Evolutionary conservation across 495 filamentous ascomycete species (phyloP).

Genomic region (Talaromyces liani): DNA sequence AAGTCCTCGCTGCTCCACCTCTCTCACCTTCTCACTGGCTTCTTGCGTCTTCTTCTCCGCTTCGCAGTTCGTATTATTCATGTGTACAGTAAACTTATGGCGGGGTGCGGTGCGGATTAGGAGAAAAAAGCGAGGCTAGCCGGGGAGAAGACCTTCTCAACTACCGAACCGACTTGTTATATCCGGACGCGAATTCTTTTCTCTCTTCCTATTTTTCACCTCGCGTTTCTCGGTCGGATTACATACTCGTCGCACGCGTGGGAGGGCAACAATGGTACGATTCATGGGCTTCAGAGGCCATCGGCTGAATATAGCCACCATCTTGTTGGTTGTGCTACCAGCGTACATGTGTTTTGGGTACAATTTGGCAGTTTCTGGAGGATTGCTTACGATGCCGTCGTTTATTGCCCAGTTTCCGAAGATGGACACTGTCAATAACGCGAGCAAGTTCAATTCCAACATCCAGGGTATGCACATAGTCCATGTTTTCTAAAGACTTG

Average conservation of each 20-base stretch:
- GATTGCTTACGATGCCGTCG: constrained; percentile 28
- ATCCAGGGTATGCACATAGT: constrained; percentile 27
- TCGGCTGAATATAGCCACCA: constrained; percentile 25
- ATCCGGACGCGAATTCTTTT: not conserved
- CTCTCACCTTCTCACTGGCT: not conserved
- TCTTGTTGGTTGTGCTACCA: constrained; percentile 33
- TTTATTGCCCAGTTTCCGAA: constrained; percentile 42
- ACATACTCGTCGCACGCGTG: not conserved
- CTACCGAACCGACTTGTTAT: not conserved
- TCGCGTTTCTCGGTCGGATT: not conserved
- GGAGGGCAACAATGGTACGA: not conserved
- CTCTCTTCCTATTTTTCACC: not conserved
- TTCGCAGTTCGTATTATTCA: not conserved
- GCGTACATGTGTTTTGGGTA: constrained; percentile 46
- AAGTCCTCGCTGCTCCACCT: not conserved
- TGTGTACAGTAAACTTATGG: not conserved
- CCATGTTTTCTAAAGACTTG: not conserved
- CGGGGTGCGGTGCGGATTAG: not conserved
- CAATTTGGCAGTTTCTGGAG: constrained; percentile 41
- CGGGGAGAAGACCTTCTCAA: not conserved
- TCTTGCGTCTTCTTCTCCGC: not conserved
- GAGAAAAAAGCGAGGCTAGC: not conserved
- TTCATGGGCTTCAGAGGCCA: constrained; percentile 26
- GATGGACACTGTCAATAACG: constrained; percentile 43
- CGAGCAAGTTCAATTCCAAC: constrained; percentile 28